These are phyloP conservation scores for Ramularia endophylla DNA, from an alignment of 2,329 filamentous ascomycete species.

Conservation along the genomic window DNA sequence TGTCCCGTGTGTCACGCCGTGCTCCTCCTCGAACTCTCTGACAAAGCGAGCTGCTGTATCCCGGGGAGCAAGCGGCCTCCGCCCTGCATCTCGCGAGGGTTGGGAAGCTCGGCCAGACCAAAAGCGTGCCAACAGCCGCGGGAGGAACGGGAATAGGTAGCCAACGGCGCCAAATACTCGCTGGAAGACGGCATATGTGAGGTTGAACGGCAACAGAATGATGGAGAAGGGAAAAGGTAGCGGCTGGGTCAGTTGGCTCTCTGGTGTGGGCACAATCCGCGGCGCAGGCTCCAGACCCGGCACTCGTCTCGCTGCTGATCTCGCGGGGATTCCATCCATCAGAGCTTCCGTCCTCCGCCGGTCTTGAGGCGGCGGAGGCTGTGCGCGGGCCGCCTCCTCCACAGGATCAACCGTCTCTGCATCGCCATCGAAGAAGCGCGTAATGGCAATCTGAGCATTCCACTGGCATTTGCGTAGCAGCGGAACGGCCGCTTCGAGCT, in stretches of 20 bases:
- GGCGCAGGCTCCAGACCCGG: slow-evolving; percentile 63
- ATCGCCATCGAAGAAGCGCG: slow-evolving; percentile 97
- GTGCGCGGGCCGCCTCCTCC: slow-evolving; percentile 65
- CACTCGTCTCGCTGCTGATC: slow-evolving; percentile 22
- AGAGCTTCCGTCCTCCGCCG: slow-evolving; percentile 67
- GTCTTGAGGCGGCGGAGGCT: slow-evolving; percentile 56
- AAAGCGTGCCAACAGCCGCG: slow-evolving; percentile 51
- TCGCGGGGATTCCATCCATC: slow-evolving; percentile 45
- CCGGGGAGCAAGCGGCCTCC: slow-evolving; percentile 71
- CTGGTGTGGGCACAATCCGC: slow-evolving; percentile 71
- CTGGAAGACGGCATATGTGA: slow-evolving; percentile 67
- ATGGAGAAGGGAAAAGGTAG: slow-evolving; percentile 72
- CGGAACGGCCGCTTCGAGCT: slow-evolving; percentile 66
- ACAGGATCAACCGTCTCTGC: slow-evolving; percentile 77
- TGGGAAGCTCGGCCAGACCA: slow-evolving; percentile 51
- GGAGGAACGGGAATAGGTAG: slow-evolving; percentile 75
- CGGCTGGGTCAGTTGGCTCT: slow-evolving; percentile 58
- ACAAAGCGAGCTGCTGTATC: slow-evolving; percentile 87
- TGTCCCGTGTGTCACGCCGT: slow-evolving; percentile 55
- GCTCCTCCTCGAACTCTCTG: slow-evolving; percentile 91
- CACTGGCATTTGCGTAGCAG: slow-evolving; percentile 83
- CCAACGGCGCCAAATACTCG: slow-evolving; percentile 66
- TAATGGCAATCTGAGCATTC: slow-evolving; percentile 95
- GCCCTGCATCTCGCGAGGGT: slow-evolving; percentile 54
- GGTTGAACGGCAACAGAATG: slow-evolving; percentile 72